A percentile compares a stretch with the other conserved stretches of the same genome.
Evolutionary conservation across 257 asterid species (phyloP).

Genomic region (Lithospermum erythrorhizon): DNA sequence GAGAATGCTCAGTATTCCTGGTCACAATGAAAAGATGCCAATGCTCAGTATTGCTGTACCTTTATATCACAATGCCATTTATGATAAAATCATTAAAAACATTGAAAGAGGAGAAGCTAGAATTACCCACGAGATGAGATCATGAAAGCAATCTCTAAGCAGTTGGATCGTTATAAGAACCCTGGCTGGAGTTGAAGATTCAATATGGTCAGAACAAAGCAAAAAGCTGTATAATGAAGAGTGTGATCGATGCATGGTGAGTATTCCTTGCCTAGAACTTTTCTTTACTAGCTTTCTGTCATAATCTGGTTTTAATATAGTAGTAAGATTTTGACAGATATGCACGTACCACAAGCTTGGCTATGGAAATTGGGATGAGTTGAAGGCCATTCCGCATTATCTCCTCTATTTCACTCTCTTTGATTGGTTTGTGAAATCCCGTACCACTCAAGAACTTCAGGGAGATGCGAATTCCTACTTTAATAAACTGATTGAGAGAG

Average conservation of each 20-base stretch:
- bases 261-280: slow-evolving; percentile 9
- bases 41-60: background rate
- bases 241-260: slow-evolving; percentile 98
- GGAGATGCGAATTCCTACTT: slow-evolving; percentile 98
- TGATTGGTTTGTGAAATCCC: slow-evolving; percentile 98
- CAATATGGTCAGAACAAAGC: slow-evolving; percentile 99
- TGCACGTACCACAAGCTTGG: slow-evolving; percentile 99
- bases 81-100: slow-evolving; percentile 86
- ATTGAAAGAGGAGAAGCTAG: slow-evolving; percentile 99
- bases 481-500: slow-evolving; percentile 80
- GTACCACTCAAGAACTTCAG: slow-evolving; percentile 96
- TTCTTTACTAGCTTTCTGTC: background rate
- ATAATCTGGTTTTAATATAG: background rate
- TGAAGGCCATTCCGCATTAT: slow-evolving; percentile 94
- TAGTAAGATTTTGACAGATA: slow-evolving; percentile 34
- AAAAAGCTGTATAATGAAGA: slow-evolving; percentile 94
- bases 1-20: background rate
- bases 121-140: slow-evolving; percentile 95
- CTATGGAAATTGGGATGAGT: slow-evolving; percentile 97
- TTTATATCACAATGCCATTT: slow-evolving; percentile 37
- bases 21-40: background rate
- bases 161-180: slow-evolving; percentile 92
- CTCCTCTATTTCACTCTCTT: slow-evolving; percentile 90
- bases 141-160: slow-evolving; percentile 92
- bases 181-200: slow-evolving; percentile 92